These are phyloP conservation scores for Aspergillus novoparasiticus DNA, from an alignment of 2,329 filamentous ascomycete species.

Conservation along the genomic window DNA sequence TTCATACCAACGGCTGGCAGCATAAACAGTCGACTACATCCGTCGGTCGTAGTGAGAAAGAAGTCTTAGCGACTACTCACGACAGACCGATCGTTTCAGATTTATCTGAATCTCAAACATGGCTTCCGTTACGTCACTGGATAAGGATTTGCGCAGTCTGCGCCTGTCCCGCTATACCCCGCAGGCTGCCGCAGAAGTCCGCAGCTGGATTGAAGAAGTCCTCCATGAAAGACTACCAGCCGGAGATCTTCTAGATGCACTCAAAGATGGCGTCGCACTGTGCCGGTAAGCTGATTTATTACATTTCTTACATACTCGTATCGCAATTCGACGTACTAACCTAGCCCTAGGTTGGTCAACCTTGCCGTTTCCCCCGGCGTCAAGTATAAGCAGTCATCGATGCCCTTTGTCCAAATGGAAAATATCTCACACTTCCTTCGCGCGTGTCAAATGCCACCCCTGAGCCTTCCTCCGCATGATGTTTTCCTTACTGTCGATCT, in stretches of 20 bases:
- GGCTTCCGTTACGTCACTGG: conserved; percentile 91
- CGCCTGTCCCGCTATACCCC: conserved; percentile 93
- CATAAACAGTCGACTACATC: not conserved
- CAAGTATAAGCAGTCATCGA: conserved; percentile 86
- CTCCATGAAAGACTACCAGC: conserved; percentile 72
- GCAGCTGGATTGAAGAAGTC: conserved; percentile 80
- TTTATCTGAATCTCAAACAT: conserved; percentile 52
- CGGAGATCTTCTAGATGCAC: conserved; percentile 76
- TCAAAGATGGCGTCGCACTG: conserved; percentile 89
- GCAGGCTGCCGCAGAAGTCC: conserved; percentile 81
- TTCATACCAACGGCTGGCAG: conserved; percentile 7
- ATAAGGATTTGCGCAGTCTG: conserved; percentile 92
- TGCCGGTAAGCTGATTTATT: conserved; percentile 70
- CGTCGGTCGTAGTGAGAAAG: not conserved
- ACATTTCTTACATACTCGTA: not conserved
- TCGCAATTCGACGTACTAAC: conserved; percentile 17
- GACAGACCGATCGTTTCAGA: conserved; percentile 8
- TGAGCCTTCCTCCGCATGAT: conserved; percentile 90
- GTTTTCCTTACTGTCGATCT: conserved; percentile 96
- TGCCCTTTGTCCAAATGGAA: conserved; percentile 99
- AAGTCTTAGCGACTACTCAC: not conserved
- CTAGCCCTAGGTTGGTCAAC: conserved; percentile 71
- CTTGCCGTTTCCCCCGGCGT: conserved; percentile 75
- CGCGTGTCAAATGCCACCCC: conserved; percentile 80
- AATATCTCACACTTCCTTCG: conserved; percentile 96